Evolutionary conservation across 495 filamentous ascomycete genomes (phyloP).

Genomic region (Aspergillus hancockii): DNA sequence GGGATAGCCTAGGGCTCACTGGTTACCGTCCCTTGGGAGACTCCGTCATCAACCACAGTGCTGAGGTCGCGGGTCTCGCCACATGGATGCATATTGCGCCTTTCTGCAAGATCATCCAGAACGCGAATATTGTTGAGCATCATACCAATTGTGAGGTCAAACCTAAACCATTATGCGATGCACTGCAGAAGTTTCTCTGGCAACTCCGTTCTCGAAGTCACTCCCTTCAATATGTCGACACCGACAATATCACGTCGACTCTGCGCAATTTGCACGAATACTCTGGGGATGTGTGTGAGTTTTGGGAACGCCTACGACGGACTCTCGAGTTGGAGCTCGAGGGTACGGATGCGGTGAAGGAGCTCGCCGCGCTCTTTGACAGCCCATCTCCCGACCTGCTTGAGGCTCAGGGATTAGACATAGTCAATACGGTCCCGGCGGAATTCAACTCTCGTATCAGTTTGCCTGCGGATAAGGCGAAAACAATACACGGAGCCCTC

Average conservation of each 20-base stretch:
- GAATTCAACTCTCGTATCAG: slow-evolving; percentile 44
- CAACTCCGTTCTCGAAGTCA: slow-evolving; percentile 37
- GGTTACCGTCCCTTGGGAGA: slow-evolving; percentile 57
- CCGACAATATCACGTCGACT: slow-evolving; percentile 43
- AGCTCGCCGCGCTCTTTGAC: slow-evolving; percentile 50
- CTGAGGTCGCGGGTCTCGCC: slow-evolving; percentile 53
- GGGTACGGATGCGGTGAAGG: slow-evolving; percentile 41
- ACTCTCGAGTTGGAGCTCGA: slow-evolving; percentile 54
- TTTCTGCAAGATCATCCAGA: slow-evolving; percentile 57
- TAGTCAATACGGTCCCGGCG: slow-evolving; percentile 37
- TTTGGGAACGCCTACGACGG: slow-evolving; percentile 56
- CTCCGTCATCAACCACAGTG: slow-evolving; percentile 49
- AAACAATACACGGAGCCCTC: slow-evolving; percentile 36
- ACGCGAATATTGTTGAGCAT: slow-evolving; percentile 50
- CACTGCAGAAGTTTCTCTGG: slow-evolving; percentile 49
- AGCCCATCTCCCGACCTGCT: slow-evolving; percentile 25
- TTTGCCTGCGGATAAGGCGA: slow-evolving; percentile 37
- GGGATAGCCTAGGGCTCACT: slow-evolving; percentile 70
- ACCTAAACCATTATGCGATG: slow-evolving; percentile 53
- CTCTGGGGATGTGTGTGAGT: slow-evolving; percentile 49
- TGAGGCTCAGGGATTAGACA: slow-evolving; percentile 7
- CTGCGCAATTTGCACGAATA: slow-evolving; percentile 46
- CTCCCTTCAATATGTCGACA: slow-evolving; percentile 44
- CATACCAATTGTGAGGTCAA: slow-evolving; percentile 47
- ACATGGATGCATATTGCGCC: slow-evolving; percentile 61